These are phyloP conservation scores for Articulospora tetracladia DNA, from an alignment of 495 filamentous ascomycete species.

Conservation along the genomic window DNA sequence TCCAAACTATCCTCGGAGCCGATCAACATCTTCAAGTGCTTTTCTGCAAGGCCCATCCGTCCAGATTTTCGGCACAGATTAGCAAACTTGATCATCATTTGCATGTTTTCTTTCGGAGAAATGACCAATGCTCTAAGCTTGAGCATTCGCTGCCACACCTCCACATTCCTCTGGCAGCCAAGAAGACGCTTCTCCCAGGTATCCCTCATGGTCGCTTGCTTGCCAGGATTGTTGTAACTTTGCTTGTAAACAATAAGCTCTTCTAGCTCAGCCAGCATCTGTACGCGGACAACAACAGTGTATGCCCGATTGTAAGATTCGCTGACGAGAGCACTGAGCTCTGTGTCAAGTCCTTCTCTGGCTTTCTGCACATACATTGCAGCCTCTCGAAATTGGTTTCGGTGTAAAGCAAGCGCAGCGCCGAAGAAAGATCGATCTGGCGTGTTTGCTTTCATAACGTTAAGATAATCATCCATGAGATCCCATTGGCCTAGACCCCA, in stretches of 20 bases:
- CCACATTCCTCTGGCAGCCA: slow-evolving; percentile 93
- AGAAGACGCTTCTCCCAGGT: slow-evolving; percentile 96
- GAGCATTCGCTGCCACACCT: slow-evolving; percentile 97
- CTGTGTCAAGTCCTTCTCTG: slow-evolving; percentile 88
- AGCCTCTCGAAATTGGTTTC: slow-evolving; percentile 91
- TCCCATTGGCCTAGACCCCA: slow-evolving; percentile 98
- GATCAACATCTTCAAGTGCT: slow-evolving; percentile 74
- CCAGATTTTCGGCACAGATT: slow-evolving; percentile 96
- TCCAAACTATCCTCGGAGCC: slow-evolving; percentile 59
- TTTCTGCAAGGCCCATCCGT: slow-evolving; percentile 92
- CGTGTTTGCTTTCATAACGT: slow-evolving; percentile 87
- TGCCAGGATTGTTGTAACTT: slow-evolving; percentile 67
- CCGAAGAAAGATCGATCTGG: slow-evolving; percentile 97
- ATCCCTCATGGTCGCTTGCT: slow-evolving; percentile 81
- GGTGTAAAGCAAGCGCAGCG: slow-evolving; percentile 87
- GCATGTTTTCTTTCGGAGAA: slow-evolving; percentile 83
- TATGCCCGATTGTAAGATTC: slow-evolving; percentile 98
- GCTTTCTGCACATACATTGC: slow-evolving; percentile 82
- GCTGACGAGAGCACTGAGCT: slow-evolving; percentile 88
- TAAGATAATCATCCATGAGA: slow-evolving; percentile 92
- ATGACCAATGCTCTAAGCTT: slow-evolving; percentile 93
- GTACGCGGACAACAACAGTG: slow-evolving; percentile 89
- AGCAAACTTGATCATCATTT: slow-evolving; percentile 99
- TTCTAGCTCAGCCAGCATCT: slow-evolving; percentile 98
- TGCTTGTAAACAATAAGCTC: slow-evolving; percentile 98